A percentile compares a stretch with the other conserved stretches of the same genome.
These are phyloP conservation scores for Chloromonas sp. DNA, from an alignment of 163 green algal genomes.

Conservation along the genomic window DNA sequence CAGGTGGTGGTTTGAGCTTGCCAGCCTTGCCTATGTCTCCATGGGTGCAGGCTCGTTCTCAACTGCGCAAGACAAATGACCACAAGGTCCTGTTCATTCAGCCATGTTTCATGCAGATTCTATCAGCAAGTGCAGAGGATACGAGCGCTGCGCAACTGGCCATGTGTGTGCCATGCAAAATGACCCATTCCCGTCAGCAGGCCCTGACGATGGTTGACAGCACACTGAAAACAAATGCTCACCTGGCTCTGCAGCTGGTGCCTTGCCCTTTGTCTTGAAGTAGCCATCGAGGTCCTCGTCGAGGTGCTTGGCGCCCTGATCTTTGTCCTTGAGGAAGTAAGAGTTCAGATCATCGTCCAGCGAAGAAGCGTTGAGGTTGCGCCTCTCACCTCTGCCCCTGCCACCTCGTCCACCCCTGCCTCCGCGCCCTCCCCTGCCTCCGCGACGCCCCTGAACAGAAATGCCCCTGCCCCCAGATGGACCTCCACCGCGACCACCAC, in stretches of 20 bases:
- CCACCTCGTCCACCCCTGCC: background rate
- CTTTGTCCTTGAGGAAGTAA: constrained; percentile 39
- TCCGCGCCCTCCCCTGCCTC: constrained; percentile 3
- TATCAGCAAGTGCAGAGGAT: no score
- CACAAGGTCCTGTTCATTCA: no score
- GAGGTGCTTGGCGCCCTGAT: constrained; percentile 28
- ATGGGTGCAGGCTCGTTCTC: no score
- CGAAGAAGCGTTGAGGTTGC: background rate
- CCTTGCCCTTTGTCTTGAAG: constrained; percentile 34
- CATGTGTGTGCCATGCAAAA: no score
- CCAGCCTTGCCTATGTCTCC: no score
- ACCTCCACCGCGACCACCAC: background rate
- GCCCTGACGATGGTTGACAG: no score
- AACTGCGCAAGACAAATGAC: no score
- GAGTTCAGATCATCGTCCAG: constrained; percentile 41
- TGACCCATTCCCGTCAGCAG: no score
- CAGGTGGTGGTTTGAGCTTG: no score
- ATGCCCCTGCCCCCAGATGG: background rate
- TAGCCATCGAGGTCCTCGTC: constrained; percentile 42
- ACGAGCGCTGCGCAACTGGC: no score
- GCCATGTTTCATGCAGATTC: no score
- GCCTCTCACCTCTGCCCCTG: constrained; percentile 11
- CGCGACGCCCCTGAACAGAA: background rate
- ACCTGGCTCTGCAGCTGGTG: background rate
- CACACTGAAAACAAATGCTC: background rate